These are phyloP conservation scores for Cornus controversa DNA, from an alignment of 148 eudicot genomes.

Conservation along the genomic window DNA sequence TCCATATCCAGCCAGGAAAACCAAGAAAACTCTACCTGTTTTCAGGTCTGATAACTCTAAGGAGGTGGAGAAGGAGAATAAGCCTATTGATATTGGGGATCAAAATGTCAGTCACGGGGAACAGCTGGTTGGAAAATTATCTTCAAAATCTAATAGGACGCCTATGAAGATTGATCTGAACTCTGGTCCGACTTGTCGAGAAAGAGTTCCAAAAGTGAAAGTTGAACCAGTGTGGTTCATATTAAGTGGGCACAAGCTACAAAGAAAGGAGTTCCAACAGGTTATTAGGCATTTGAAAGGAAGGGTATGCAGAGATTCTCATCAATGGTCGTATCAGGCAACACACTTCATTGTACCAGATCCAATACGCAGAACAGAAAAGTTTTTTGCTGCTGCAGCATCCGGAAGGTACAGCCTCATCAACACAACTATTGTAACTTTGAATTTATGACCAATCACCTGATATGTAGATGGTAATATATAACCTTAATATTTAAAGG, in stretches of 20 bases:
- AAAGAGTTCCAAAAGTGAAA: slow-evolving; percentile 10
- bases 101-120: slow-evolving; percentile 26
- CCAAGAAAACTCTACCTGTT: slow-evolving; percentile 23
- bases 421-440: background rate
- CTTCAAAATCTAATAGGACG: slow-evolving; percentile 23
- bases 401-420: slow-evolving; percentile 69
- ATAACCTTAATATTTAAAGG: too few species aligned
- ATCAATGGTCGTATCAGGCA: slow-evolving; percentile 96
- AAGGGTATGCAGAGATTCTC: slow-evolving; percentile 86
- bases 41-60: slow-evolving; percentile 25
- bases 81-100: slow-evolving; percentile 24
- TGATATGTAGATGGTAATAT: background rate
- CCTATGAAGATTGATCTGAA: slow-evolving; percentile 21
- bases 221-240: slow-evolving; percentile 66
- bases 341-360: slow-evolving; percentile 91
- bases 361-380: slow-evolving; percentile 86
- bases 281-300: slow-evolving; percentile 77
- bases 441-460: background rate
- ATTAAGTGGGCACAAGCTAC: slow-evolving; percentile 84
- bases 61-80: slow-evolving; percentile 52
- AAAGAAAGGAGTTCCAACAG: slow-evolving; percentile 86
- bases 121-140: slow-evolving; percentile 23
- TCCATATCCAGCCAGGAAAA: slow-evolving; percentile 19
- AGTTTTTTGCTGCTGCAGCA: slow-evolving; percentile 97
- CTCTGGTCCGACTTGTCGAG: slow-evolving; percentile 16